Conservation (phyloP, 169 alveolate genomes). For the Plasmodium reichenowi region DNA sequence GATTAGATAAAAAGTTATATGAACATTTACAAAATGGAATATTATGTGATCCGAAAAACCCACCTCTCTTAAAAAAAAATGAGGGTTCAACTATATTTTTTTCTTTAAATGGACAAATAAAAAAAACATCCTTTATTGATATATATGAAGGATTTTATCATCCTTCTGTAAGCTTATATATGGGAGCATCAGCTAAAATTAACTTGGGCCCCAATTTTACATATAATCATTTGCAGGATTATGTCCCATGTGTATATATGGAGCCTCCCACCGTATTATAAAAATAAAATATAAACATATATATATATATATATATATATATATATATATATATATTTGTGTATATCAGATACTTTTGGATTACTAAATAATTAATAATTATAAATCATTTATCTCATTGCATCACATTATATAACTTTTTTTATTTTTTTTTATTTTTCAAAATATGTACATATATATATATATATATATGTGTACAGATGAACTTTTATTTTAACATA, state of each 20-base stretch:
- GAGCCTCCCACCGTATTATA: slow-evolving; percentile 76
- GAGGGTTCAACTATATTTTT: slow-evolving; percentile 85
- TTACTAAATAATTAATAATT: slow-evolving; percentile 1
- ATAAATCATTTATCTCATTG: slow-evolving; percentile 3
- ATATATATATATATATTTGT: background rate
- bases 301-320: background rate
- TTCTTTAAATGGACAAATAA: slow-evolving; percentile 88
- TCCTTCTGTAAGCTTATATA: slow-evolving; percentile 89
- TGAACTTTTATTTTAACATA: too few species aligned
- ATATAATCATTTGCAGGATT: slow-evolving; percentile 78
- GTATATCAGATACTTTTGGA: slow-evolving; percentile 1
- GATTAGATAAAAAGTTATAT: slow-evolving; percentile 86
- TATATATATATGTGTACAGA: background rate
- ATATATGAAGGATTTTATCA: slow-evolving; percentile 88
- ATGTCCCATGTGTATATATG: slow-evolving; percentile 80
- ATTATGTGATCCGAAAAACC: slow-evolving; percentile 87
- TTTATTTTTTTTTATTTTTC: background rate
- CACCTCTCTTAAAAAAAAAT: slow-evolving; percentile 80
- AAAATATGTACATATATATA: background rate
- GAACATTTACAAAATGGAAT: slow-evolving; percentile 88
- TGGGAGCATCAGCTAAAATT: slow-evolving; percentile 89
- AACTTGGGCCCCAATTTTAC: slow-evolving; percentile 84
- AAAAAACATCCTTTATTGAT: slow-evolving; percentile 77
- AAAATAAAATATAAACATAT: slow-evolving; percentile 2
- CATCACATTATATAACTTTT: background rate